Base-by-base conservation (phyloP, 2,329 filamentous ascomycete genomes). In the Byssothecium circinans region DNA sequence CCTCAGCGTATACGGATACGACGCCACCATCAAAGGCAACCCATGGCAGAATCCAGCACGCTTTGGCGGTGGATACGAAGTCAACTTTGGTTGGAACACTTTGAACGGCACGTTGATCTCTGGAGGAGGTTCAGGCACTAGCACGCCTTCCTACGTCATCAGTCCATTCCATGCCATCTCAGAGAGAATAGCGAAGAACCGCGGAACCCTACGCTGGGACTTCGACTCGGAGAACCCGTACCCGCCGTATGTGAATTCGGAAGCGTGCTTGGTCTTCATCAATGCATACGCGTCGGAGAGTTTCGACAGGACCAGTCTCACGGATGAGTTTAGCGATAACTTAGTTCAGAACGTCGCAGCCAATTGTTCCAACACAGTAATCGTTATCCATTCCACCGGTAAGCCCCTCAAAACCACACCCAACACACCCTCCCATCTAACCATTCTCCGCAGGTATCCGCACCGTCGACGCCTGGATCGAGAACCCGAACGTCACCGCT, bases 401-500 rank as follows among this genome's bases (percentile, higher is more conserved):
- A n/a, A n/a, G n/a, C n/a, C n/a, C n/a, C n/a, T n/a, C n/a, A n/a
- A n/a, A n/a, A n/a, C n/a, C n/a, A n/a, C n/a, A n/a, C n/a, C n/a
- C n/a, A n/a, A n/a, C n/a, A n/a, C n/a, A n/a, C n/a, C n/a, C n/a
- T n/a, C n/a, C n/a, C n/a, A n/a, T n/a, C n/a, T n/a, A n/a, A n/a
- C n/a, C n/a, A n/a, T n/a, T n/a, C n/a, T n/a, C n/a, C n/a, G n/a
- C n/a, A n/a, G n/a, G n/a, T n/a, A n/a, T n/a, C n/a, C n/a, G n/a
- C n/a, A n/a, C n/a, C 0, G 73, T 96, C 17, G 82, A 84, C 6
- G 81, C 89, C 12, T 92, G 84, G 79, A 84, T 87, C 58, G 75
- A 87, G 41, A 83, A 84, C 68, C 81, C 82, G 25, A 95, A 95
- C 68, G 78, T 95, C 35, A 91, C 88, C 0, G 90, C 88, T 20